Evolutionary conservation across 2,329 filamentous ascomycete genomes (phyloP).

Genomic region (Nemania diffusa): DNA sequence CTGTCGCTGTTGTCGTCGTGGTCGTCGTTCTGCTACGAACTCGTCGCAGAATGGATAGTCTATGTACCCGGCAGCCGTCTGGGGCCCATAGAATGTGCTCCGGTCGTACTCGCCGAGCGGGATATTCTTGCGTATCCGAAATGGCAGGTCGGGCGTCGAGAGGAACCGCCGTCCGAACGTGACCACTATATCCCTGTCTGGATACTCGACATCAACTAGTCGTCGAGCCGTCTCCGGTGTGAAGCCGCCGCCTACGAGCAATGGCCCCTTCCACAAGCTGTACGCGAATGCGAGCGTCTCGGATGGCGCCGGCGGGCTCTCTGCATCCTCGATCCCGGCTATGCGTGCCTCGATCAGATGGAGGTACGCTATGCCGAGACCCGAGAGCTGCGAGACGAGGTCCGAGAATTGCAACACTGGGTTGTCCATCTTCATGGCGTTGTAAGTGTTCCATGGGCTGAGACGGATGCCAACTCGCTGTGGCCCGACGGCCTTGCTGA

Average conservation of each 20-base stretch:
- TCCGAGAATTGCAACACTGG: constrained; percentile 71
- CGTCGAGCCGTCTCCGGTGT: constrained; percentile 37
- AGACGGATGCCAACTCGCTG: constrained; percentile 66
- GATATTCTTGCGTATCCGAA: constrained; percentile 55
- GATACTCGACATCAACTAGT: constrained; percentile 44
- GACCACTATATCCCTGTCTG: constrained; percentile 46
- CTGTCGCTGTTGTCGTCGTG: no score
- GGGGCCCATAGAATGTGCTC: constrained; percentile 55
- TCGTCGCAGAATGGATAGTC: constrained; percentile 52
- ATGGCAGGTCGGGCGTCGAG: constrained; percentile 60
- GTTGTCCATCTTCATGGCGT: constrained; percentile 70
- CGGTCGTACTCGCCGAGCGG: constrained; percentile 57
- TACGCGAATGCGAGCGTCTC: constrained; percentile 36
- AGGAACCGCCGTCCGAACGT: constrained; percentile 62
- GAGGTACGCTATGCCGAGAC: constrained; percentile 65
- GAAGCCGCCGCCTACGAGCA: constrained; percentile 50
- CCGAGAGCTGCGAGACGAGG: constrained; percentile 60
- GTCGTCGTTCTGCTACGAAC: constrained; percentile 8
- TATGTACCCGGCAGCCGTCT: constrained; percentile 49
- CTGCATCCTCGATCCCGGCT: constrained; percentile 54
- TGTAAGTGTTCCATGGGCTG: constrained; percentile 68
- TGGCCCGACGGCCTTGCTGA: constrained; percentile 55
- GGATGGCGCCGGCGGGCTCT: constrained; percentile 38
- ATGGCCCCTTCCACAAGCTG: constrained; percentile 46
- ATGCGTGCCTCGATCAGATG: constrained; percentile 69